phyloP scores from a whole-genome alignment of 345 rosid species.

The Heritiera fomes region DNA sequence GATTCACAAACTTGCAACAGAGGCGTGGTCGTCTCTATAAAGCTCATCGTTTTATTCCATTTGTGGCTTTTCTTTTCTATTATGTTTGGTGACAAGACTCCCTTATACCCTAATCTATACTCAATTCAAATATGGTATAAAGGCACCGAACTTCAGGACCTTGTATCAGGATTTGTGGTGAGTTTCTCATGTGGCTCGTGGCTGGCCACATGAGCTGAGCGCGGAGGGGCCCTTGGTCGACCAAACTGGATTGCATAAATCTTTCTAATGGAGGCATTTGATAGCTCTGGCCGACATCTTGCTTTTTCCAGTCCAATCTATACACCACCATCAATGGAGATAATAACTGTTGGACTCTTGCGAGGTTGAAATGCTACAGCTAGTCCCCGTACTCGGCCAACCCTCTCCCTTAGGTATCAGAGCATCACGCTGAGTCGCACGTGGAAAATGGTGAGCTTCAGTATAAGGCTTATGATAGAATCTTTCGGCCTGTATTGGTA shows the following conservation, averaged over 20 bases:
- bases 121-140: neutral
- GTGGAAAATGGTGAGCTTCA: neutral
- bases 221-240: neutral
- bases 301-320: conserved; percentile 28
- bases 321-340: conserved; percentile 29
- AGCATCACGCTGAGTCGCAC: neutral
- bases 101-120: neutral
- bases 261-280: conserved; percentile 5
- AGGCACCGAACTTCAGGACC: neutral
- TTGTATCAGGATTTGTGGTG: neutral
- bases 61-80: neutral
- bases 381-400: neutral
- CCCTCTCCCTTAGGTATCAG: neutral
- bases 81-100: conserved; percentile 29
- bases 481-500: neutral
- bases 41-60: neutral
- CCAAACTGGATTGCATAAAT: conserved; percentile 3
- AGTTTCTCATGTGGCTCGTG: conserved; percentile 12
- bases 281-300: conserved; percentile 28
- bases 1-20: neutral
- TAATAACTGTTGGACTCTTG: neutral
- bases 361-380: neutral
- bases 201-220: neutral
- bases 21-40: neutral
- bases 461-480: neutral